Evolutionary conservation across 2,329 filamentous ascomycete genomes (phyloP).

Genomic region (Aspergillus niger): DNA sequence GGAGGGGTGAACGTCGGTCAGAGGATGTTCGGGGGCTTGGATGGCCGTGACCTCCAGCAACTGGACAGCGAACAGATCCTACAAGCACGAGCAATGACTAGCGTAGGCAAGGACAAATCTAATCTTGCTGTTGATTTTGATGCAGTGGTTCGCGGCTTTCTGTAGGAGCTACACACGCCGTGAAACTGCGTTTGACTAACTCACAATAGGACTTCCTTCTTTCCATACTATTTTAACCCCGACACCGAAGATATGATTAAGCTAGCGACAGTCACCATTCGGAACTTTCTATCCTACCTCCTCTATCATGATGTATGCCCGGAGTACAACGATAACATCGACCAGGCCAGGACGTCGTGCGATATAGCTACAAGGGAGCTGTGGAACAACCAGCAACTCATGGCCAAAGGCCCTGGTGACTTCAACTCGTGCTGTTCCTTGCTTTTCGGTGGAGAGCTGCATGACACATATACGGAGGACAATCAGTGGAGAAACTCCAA

Average conservation of each 20-base stretch:
- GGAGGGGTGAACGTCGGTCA: conserved; percentile 72
- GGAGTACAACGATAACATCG: conserved; percentile 71
- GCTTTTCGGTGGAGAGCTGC: conserved; percentile 63
- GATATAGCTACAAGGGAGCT: conserved; percentile 68
- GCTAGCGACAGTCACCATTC: conserved; percentile 67
- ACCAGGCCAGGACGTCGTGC: conserved; percentile 67
- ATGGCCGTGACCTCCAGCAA: conserved; percentile 63
- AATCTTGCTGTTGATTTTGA: conserved; percentile 80
- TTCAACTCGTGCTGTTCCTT: conserved; percentile 78
- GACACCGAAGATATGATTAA: conserved; percentile 57
- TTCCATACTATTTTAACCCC: conserved; percentile 60
- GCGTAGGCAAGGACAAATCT: conserved; percentile 57
- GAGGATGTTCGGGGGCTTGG: conserved; percentile 64
- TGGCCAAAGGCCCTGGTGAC: conserved; percentile 64
- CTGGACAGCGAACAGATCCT: conserved; percentile 67
- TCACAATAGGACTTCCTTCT: conserved; percentile 53
- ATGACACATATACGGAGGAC: conserved; percentile 44
- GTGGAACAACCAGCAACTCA: conserved; percentile 57
- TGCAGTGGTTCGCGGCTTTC: conserved; percentile 73
- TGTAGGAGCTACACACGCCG: conserved; percentile 55
- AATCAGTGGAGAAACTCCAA: conserved; percentile 44
- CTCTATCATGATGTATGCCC: conserved; percentile 82
- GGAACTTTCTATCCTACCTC: conserved; percentile 87
- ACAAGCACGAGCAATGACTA: conserved; percentile 57
- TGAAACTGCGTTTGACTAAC: conserved; percentile 10